Evolutionary conservation across 1,284 basidiomycete species (phyloP), one percentile per base, ranked within the genome.

Genomic region (Schizophyllum commune): DNA sequence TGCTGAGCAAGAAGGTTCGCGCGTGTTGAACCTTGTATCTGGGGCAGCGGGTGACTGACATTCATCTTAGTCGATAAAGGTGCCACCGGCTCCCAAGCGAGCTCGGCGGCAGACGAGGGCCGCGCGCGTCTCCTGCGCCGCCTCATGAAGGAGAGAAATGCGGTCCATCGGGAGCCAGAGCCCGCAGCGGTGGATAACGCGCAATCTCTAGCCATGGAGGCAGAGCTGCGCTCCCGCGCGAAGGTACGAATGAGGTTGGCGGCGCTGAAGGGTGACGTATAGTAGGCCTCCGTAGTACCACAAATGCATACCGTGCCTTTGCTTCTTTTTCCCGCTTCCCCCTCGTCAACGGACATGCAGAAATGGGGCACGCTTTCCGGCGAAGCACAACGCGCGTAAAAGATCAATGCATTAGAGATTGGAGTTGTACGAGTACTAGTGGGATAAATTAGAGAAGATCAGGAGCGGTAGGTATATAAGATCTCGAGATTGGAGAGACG

Each of bases 201-300:
- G 39, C 13, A 47, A 13, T 11, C 13, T 47, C 39, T 62, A 54
- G 64, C 61, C 55, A 66, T 74, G 62, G 83, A 83, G 69, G 75
- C 71, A 64, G 73, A 70, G 64, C 71, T 85, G 66, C 79, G 81
- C 63, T 71, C 71, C 56, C 79, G 81, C 66, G 79, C 80, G 58
- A 79, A 76, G 62, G 68, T 85, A 66, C 78, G 76, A 20, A 75
- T 76, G 47, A 77, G 80, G 59, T 75, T 85, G 34, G 79, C 77
- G 17, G 78, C 77, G 55, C 81, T 78, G 64, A 83, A 77, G 69
- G 65, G 64, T 58, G 60, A 66, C 57, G 61, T 59, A 56, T 20
- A 51, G 56, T 55, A 52, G 33, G 20, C 33, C 3, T 47, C 39
- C 13, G 9, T 47, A 17, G 17, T 47, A 47, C 39, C 39, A 47